Percentiles rank a stretch among this genome's conserved stretches.
Conservation (phyloP, 106 monocot genomes). For the Dactylorhiza incarnata region DNA sequence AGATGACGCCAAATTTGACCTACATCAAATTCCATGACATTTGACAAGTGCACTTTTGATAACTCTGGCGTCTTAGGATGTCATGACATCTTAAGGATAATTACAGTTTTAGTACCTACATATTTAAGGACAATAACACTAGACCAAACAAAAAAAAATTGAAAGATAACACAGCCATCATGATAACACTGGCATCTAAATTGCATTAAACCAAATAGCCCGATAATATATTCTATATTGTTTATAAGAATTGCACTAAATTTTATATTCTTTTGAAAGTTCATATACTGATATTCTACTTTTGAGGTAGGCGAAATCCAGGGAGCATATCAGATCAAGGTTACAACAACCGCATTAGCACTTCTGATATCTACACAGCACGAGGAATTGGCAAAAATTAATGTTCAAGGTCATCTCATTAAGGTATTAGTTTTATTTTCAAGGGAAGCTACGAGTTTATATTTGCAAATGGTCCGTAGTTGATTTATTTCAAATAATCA, state of each 20-base stretch:
- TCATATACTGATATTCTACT: background rate
- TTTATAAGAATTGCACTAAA: background rate
- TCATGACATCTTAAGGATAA: no score
- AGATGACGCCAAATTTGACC: no score
- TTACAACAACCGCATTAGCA: conserved; percentile 85
- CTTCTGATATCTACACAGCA: conserved; percentile 61
- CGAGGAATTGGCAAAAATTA: conserved; percentile 54
- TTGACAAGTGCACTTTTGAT: no score
- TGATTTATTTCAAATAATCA: conserved; percentile 19
- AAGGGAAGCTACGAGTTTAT: background rate
- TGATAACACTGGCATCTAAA: no score
- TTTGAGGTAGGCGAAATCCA: conserved; percentile 76
- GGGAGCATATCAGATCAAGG: conserved; percentile 93
- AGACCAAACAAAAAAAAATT: no score
- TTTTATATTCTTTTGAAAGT: background rate
- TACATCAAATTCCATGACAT: no score
- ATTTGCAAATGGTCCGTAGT: conserved; percentile 1
- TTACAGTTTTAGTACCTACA: no score
- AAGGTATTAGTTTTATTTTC: conserved; percentile 39
- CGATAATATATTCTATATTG: background rate
- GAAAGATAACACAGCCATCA: no score
- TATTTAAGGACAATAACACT: no score
- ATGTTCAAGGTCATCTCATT: conserved; percentile 71
- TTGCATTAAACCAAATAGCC: no score
- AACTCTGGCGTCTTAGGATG: no score